Percentiles rank a stretch among this genome's conserved stretches.
phyloP scores from a whole-genome alignment of 495 filamentous ascomycete species.

The Elaphomyces granulatus region DNA sequence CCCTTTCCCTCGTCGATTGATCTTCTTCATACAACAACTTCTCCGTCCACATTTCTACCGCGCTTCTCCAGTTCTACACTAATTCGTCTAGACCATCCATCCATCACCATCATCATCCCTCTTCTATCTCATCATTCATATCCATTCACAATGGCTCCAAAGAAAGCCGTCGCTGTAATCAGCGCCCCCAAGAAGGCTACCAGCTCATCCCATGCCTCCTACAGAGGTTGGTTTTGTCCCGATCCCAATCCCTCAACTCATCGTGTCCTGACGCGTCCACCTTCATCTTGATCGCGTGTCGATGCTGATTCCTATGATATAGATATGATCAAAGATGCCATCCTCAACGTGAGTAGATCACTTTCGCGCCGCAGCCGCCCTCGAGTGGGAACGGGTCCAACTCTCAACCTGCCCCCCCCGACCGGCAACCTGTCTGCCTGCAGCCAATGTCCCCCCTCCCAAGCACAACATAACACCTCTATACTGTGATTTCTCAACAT shows the following conservation, averaged over 20 bases:
- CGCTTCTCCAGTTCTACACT: too few relatives aligned
- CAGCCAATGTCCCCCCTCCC: constrained; percentile 3
- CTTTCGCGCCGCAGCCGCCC: constrained; percentile 14
- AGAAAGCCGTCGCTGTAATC: constrained; percentile 34
- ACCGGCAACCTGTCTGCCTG: neutral
- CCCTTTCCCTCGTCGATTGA: constrained; percentile 22
- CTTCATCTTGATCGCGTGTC: constrained; percentile 27
- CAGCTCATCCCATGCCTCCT: constrained; percentile 38
- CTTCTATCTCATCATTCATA: constrained; percentile 10
- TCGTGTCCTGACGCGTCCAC: constrained; percentile 25
- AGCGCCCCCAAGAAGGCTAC: constrained; percentile 38
- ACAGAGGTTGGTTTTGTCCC: constrained; percentile 43
- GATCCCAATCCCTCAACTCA: constrained; percentile 27
- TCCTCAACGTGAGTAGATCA: constrained; percentile 47
- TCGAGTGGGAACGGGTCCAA: too few relatives aligned
- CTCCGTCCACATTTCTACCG: too few relatives aligned
- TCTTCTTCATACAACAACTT: constrained; percentile 14
- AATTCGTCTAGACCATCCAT: neutral
- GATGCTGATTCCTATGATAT: constrained; percentile 36
- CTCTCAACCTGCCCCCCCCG: constrained; percentile 9
- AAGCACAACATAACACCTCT: constrained; percentile 3
- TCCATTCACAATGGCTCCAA: constrained; percentile 33
- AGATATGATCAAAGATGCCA: constrained; percentile 58
- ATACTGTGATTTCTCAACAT: constrained; percentile 5
- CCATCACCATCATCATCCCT: constrained; percentile 6